A percentile compares a stretch with the other conserved stretches of the same genome.
Conservation (phyloP, 2,329 filamentous ascomycete genomes). For the Aspergillus vadensis region DNA sequence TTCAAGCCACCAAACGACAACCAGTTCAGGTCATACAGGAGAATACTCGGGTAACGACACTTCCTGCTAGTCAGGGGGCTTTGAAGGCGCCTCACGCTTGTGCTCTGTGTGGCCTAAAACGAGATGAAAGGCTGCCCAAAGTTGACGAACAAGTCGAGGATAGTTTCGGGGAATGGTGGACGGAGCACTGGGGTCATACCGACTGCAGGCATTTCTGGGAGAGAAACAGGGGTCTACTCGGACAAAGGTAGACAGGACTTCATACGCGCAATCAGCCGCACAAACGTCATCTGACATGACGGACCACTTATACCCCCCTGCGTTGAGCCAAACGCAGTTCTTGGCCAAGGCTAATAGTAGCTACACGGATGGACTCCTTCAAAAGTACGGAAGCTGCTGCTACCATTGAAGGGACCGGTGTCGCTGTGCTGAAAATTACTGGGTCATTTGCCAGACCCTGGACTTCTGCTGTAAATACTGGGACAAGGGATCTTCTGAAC, state of each 20-base stretch:
- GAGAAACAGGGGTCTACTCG: conserved; percentile 69
- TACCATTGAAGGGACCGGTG: neutral
- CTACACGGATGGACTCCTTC: no score
- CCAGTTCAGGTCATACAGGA: conserved; percentile 71
- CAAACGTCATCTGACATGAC: neutral
- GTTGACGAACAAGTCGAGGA: conserved; percentile 79
- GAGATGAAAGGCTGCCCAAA: conserved; percentile 78
- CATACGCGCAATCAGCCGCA: neutral
- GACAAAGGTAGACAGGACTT: conserved; percentile 58
- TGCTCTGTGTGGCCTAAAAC: conserved; percentile 81
- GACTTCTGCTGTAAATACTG: neutral
- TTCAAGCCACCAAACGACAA: conserved; percentile 40
- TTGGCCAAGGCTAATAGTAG: neutral
- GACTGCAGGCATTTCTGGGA: conserved; percentile 85
- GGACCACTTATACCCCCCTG: neutral
- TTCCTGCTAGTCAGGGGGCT: conserved; percentile 64
- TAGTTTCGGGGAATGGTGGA: conserved; percentile 96
- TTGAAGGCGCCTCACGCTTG: conserved; percentile 74
- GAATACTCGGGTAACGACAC: conserved; percentile 66
- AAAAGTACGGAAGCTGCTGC: no score
- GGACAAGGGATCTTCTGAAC: neutral
- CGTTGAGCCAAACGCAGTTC: neutral
- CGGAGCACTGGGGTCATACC: conserved; percentile 81
- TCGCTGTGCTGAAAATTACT: neutral
- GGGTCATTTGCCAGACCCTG: neutral